phyloP scores from a whole-genome alignment of 805 yeast genomes.

The Candida sphagnicola region DNA sequence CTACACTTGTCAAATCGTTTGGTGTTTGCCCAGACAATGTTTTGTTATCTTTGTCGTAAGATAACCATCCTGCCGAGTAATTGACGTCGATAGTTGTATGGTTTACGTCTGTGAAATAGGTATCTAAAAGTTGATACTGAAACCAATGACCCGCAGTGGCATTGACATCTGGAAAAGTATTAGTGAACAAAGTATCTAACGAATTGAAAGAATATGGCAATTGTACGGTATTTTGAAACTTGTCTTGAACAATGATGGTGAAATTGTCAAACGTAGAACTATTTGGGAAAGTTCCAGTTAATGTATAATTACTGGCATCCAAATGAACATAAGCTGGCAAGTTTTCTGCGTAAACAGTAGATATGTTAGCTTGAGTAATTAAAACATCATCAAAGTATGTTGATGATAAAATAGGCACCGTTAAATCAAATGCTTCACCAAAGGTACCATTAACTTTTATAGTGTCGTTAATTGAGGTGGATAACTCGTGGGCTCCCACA shows the following conservation, averaged over 20 bases:
- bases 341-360: slow-evolving; percentile 44
- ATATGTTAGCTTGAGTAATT: slow-evolving; percentile 50
- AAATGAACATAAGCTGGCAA: slow-evolving; percentile 63
- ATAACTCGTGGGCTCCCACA: slow-evolving; percentile 85
- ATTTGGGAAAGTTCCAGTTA: slow-evolving; percentile 57
- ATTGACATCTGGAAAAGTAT: slow-evolving; percentile 52
- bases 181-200: slow-evolving; percentile 52
- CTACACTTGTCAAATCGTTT: slow-evolving; percentile 17
- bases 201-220: slow-evolving; percentile 56
- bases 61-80: slow-evolving; percentile 54
- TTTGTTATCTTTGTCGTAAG: slow-evolving; percentile 53
- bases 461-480: slow-evolving; percentile 58
- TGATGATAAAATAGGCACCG: slow-evolving; percentile 57
- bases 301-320: slow-evolving; percentile 26
- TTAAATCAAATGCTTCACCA: slow-evolving; percentile 48
- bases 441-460: slow-evolving; percentile 65
- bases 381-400: slow-evolving; percentile 60
- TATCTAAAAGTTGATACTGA: slow-evolving; percentile 48
- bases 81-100: slow-evolving; percentile 47
- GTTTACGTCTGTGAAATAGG: slow-evolving; percentile 54
- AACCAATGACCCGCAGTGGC: slow-evolving; percentile 66
- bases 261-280: slow-evolving; percentile 40
- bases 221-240: slow-evolving; percentile 55
- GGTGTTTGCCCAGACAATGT: slow-evolving; percentile 70
- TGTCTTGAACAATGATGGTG: slow-evolving; percentile 55